These are phyloP conservation scores for Morella rubra DNA, from an alignment of 306 rosid genomes.

Conservation along the genomic window DNA sequence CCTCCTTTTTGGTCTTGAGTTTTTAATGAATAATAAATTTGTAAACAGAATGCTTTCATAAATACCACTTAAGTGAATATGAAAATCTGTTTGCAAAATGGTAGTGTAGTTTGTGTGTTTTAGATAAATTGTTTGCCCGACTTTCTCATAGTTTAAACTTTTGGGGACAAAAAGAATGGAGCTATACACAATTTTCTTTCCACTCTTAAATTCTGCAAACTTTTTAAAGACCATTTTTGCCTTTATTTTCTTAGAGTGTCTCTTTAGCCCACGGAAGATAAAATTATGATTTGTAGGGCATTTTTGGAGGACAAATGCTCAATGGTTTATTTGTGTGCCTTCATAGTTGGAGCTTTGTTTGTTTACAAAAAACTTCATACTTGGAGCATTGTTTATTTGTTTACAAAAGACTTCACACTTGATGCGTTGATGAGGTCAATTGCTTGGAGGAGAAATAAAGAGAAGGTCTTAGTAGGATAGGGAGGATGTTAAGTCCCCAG, in stretches of 20 bases:
- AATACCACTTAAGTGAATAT: background rate
- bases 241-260: background rate
- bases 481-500: too few relatives aligned
- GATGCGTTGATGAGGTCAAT: too few relatives aligned
- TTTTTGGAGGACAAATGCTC: too few relatives aligned
- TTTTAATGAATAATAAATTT: slow-evolving; percentile 18
- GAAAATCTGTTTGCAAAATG: background rate
- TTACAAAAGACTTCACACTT: too few relatives aligned
- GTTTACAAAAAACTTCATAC: too few relatives aligned
- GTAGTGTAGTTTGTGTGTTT: background rate
- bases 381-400: too few relatives aligned
- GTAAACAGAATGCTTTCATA: background rate
- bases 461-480: too few relatives aligned
- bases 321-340: too few relatives aligned
- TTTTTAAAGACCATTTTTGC: slow-evolving; percentile 4
- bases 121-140: background rate
- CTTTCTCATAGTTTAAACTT: background rate
- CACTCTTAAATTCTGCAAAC: background rate
- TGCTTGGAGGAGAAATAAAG: too few relatives aligned
- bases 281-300: background rate
- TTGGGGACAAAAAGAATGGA: slow-evolving; percentile 1
- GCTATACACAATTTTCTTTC: too few relatives aligned
- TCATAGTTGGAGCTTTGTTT: too few relatives aligned
- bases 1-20: slow-evolving; percentile 16
- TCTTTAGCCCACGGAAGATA: background rate